phyloP scores from a whole-genome alignment of 176 grass and related monocot genomes.

The Aegilops longissima region DNA sequence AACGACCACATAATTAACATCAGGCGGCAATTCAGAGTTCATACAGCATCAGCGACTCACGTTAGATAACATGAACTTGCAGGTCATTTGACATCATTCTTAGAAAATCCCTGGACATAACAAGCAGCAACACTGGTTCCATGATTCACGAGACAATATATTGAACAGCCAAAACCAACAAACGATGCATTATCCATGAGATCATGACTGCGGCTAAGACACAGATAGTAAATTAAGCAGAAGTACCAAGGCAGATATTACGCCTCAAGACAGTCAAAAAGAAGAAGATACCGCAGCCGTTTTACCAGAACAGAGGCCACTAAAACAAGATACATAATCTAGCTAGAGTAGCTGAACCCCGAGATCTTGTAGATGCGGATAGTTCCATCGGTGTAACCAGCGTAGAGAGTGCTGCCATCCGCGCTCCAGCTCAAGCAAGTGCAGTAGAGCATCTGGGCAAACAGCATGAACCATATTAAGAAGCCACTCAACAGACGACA shows the following conservation, averaged over 20 bases:
- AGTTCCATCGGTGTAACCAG: constrained; percentile 83
- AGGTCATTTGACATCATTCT: background rate
- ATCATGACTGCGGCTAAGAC: constrained; percentile 38
- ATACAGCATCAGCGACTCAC: background rate
- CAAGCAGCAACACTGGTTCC: background rate
- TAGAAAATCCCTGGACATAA: background rate
- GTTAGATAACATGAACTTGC: background rate
- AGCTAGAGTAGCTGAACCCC: constrained; percentile 53
- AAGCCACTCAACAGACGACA: background rate
- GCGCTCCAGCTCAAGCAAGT: constrained; percentile 87
- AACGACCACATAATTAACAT: background rate
- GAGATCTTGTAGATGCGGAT: constrained; percentile 74
- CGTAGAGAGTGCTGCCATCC: constrained; percentile 80
- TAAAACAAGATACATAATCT: constrained; percentile 32
- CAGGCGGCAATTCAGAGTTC: no score
- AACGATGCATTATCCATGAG: constrained; percentile 30
- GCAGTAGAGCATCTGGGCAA: constrained; percentile 66
- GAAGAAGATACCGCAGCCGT: constrained; percentile 16
- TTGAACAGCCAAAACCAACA: constrained; percentile 7
- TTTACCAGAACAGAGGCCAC: constrained; percentile 7
- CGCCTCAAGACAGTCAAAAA: constrained; percentile 39
- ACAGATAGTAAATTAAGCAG: constrained; percentile 30
- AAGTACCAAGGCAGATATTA: constrained; percentile 36
- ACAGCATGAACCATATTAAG: background rate
- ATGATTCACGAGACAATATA: constrained; percentile 3